phyloP scores from a whole-genome alignment of 2,329 filamentous ascomycete species.

The Talaromyces islandicus region DNA sequence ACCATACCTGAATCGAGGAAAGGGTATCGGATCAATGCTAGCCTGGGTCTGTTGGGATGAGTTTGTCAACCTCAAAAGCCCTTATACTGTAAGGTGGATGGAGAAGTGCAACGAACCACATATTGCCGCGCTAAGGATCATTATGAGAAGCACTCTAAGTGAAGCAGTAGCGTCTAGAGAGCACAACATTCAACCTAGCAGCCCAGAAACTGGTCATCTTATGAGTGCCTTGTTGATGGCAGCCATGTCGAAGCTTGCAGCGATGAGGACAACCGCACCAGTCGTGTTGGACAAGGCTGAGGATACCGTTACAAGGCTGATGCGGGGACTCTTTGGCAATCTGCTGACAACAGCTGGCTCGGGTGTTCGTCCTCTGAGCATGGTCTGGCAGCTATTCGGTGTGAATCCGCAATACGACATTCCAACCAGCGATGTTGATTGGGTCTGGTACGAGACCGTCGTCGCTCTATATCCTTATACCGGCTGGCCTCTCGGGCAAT shows the following conservation, averaged over 20 bases:
- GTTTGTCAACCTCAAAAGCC: conserved; percentile 21
- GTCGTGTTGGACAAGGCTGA: conserved; percentile 1
- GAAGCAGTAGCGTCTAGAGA: conserved; percentile 7
- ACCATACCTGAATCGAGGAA: conserved; percentile 3
- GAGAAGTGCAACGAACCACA: conserved; percentile 14
- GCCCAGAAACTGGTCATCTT: conserved; percentile 2
- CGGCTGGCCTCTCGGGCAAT: conserved; percentile 1
- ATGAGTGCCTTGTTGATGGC: conserved; percentile 16
- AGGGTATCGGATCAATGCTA: conserved; percentile 17
- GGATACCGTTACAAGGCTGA: conserved; percentile 20
- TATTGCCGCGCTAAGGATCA: conserved; percentile 4
- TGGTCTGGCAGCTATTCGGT: conserved; percentile 9
- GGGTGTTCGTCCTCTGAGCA: conserved; percentile 12
- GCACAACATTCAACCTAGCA: not conserved
- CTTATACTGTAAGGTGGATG: conserved; percentile 21
- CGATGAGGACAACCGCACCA: conserved; percentile 4
- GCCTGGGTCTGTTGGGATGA: conserved; percentile 26
- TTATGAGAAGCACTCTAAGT: conserved; percentile 7
- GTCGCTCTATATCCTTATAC: conserved; percentile 2
- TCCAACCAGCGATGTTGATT: not conserved
- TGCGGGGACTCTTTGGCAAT: conserved; percentile 23
- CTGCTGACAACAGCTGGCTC: conserved; percentile 22
- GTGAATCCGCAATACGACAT: conserved; percentile 7
- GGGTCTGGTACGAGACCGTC: conserved; percentile 3
- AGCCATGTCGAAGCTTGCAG: conserved; percentile 19